phyloP scores from a whole-genome alignment of 2,329 filamentous ascomycete genomes.

The Pseudogymnoascus sp. region DNA sequence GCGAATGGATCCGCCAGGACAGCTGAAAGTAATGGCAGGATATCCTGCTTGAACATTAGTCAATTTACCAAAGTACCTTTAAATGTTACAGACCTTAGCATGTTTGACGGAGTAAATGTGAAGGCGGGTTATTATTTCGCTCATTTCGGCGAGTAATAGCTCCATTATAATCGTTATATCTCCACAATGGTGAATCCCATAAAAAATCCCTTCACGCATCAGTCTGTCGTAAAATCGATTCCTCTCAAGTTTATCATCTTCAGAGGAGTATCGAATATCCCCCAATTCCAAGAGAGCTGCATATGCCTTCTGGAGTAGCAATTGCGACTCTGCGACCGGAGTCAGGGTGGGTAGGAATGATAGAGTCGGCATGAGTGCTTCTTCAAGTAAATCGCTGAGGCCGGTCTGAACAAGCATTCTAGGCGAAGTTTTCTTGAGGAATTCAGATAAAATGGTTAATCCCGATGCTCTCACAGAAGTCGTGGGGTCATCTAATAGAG shows the following conservation, averaged over 20 bases:
- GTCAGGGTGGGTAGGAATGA: conserved; percentile 70
- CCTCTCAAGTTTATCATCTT: conserved; percentile 21
- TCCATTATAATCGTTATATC: conserved; percentile 49
- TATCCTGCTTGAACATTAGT: conserved; percentile 35
- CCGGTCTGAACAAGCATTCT: conserved; percentile 52
- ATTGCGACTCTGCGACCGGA: conserved; percentile 58
- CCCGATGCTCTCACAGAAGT: conserved; percentile 45
- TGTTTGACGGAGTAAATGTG: conserved; percentile 58
- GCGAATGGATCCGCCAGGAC: conserved; percentile 63
- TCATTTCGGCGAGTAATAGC: conserved; percentile 44
- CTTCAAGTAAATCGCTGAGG: conserved; percentile 58
- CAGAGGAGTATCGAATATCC: conserved; percentile 13
- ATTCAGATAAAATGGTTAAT: conserved; percentile 42
- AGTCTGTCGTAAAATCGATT: conserved; percentile 43
- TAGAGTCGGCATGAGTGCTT: conserved; percentile 63
- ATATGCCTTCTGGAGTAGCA: conserved; percentile 57
- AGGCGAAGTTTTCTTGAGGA: conserved; percentile 47
- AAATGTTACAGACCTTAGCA: conserved; percentile 44
- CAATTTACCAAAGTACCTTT: background rate
- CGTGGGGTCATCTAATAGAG: conserved; percentile 56
- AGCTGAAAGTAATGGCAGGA: conserved; percentile 57
- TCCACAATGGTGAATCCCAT: conserved; percentile 47
- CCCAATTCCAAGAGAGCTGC: conserved; percentile 53
- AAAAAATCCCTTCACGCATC: conserved; percentile 47
- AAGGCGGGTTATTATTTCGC: conserved; percentile 43